Evolutionary conservation across 441 rosid species (phyloP), one percentile per base, ranked within the genome.

Genomic region (Adansonia grandidieri): DNA sequence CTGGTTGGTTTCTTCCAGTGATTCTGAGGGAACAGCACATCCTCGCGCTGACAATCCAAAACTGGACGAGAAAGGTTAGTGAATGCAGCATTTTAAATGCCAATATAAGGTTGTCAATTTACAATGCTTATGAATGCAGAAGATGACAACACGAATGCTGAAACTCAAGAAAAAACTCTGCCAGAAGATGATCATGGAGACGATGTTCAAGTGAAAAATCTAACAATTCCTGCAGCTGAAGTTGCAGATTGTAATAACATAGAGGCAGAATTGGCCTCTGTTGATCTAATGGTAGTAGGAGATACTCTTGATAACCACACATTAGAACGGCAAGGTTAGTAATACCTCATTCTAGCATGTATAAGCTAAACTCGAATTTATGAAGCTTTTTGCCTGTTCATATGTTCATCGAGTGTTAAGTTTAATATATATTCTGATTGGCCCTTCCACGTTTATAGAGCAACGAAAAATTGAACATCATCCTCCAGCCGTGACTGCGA

Each of bases 401-500:
- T 67, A 10, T 51, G 17, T 71, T 71, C 60, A 28, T 67, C 53
- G 5, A 45, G 32, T 0, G 24, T 17, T 0, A 32, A 0, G 2
- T 47, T 47, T 37, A 1, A 65, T 19, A 48, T 9, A 17, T 66
- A 75, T 56, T 62, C 32, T 28, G 32, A 28, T 68, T 17, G 28
- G 32, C 24, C 32, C 15, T 77, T 66, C 2, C 37, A 42, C 20
- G 75, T 71, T 74, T 74, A 60, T 61, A 84, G 88, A 71, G 11
- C 56, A 77, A 84, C 80, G n/a, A 60, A 78, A 66, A 56, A 56
- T 56, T 69, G 85, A 75, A 69, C 79, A 58, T 74, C 20, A 74
- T 80, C 63, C 78, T 74, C 78, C 79, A 19, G 69, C 62, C 50
- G 84, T 73, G 58, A 68, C 75, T 58, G 61, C 78, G 37, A 42